phyloP scores from a whole-genome alignment of 164 flowering plant species.

The Macadamia tetraphylla region DNA sequence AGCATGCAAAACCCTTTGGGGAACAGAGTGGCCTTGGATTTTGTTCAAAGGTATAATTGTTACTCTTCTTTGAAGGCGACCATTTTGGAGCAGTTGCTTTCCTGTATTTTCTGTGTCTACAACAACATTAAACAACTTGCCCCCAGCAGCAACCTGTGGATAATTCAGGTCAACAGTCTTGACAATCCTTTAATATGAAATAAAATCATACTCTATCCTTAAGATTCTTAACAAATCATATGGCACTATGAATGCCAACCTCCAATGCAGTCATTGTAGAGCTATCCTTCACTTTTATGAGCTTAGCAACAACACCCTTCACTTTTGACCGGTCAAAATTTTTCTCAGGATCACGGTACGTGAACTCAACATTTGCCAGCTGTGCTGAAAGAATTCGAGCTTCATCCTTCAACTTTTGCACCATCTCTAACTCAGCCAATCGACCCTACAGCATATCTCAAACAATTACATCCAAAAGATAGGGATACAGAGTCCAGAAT shows the following conservation, averaged over 20 bases:
- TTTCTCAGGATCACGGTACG: conserved; percentile 65
- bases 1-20: conserved; percentile 54
- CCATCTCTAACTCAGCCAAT: conserved; percentile 46
- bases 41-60: conserved; percentile 93
- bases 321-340: conserved; percentile 89
- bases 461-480: not conserved
- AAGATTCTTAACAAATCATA: no score
- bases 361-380: conserved; percentile 68
- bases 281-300: conserved; percentile 83
- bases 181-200: no score
- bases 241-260: conserved; percentile 29
- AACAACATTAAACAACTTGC: conserved; percentile 87
- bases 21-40: conserved; percentile 56
- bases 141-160: conserved; percentile 87
- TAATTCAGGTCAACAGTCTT: no score
- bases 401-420: conserved; percentile 75
- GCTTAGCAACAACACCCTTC: conserved; percentile 95
- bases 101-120: conserved; percentile 94
- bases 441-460: conserved; percentile 53
- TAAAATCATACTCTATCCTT: no score
- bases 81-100: conserved; percentile 78
- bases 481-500: not conserved
- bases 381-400: conserved; percentile 56
- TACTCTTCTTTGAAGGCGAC: conserved; percentile 80
- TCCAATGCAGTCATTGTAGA: conserved; percentile 84